These are phyloP conservation scores for Cynara cardunculus DNA, from an alignment of 129 eudicot species.

Conservation along the genomic window DNA sequence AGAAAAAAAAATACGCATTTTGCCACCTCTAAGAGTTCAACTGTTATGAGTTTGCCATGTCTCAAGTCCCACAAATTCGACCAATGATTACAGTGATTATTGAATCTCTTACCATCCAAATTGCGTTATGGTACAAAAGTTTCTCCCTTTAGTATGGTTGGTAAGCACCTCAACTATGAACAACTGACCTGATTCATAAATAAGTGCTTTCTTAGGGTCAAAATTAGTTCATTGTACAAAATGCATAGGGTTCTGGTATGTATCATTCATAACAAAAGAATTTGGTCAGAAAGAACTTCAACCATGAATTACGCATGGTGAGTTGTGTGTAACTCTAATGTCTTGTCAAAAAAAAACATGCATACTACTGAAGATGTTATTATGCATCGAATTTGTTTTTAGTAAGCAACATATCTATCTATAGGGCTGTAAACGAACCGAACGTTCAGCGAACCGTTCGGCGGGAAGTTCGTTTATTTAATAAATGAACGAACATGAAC, in stretches of 20 bases:
- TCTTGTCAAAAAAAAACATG: not conserved
- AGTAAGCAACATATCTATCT: not conserved
- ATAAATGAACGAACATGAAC: too few relatives aligned
- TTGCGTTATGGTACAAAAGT: not conserved
- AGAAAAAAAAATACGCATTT: not conserved
- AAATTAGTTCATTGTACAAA: not conserved
- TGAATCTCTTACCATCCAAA: not conserved
- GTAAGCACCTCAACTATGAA: not conserved
- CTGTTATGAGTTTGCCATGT: too few relatives aligned
- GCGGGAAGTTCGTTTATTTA: too few relatives aligned
- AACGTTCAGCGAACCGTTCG: too few relatives aligned
- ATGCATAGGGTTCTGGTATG: not conserved
- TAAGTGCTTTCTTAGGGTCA: not conserved
- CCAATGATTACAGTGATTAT: too few relatives aligned
- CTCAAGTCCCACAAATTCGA: too few relatives aligned
- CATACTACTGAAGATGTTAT: not conserved
- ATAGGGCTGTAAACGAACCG: too few relatives aligned
- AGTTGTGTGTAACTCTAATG: too few relatives aligned
- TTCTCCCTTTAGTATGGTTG: constrained; percentile 2
- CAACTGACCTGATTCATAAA: not conserved
- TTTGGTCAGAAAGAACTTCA: constrained; percentile 3
- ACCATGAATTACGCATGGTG: too few relatives aligned
- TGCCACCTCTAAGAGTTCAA: not conserved
- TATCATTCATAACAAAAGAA: not conserved
- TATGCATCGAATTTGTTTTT: not conserved